Evolutionary conservation across 495 filamentous ascomycete genomes (phyloP).

Genomic region (Antarctomyces pellizariae): DNA sequence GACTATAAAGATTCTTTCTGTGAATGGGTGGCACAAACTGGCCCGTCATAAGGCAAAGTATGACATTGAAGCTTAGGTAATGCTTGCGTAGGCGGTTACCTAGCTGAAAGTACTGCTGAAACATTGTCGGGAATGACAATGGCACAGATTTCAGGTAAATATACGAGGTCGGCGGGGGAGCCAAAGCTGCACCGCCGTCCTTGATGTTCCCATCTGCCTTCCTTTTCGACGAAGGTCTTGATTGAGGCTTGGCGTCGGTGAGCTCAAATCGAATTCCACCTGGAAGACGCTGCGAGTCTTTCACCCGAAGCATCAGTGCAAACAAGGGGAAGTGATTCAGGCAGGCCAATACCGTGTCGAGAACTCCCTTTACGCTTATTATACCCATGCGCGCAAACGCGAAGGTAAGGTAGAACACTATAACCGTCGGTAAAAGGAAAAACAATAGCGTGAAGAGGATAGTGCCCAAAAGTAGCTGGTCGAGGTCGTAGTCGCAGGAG

Average conservation of each 20-base stretch:
- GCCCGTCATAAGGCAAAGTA: constrained; percentile 70
- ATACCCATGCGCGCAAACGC: constrained; percentile 85
- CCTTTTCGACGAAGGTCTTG: constrained; percentile 12
- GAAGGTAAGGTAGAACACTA: constrained; percentile 94
- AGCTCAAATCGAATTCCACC: constrained; percentile 83
- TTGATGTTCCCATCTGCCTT: too few species aligned
- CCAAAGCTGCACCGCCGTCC: constrained; percentile 1
- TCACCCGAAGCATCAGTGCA: constrained; percentile 85
- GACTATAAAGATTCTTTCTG: constrained; percentile 77
- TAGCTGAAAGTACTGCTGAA: constrained; percentile 91
- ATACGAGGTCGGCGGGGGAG: constrained; percentile 36
- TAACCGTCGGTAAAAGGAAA: constrained; percentile 82
- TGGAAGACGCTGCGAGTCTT: constrained; percentile 75
- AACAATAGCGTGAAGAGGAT: constrained; percentile 92
- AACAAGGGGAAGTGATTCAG: constrained; percentile 97
- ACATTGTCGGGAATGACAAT: constrained; percentile 75
- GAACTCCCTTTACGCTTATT: constrained; percentile 66
- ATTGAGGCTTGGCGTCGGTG: constrained; percentile 34
- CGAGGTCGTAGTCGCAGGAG: constrained; percentile 95
- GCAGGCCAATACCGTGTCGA: constrained; percentile 81
- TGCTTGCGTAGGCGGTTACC: constrained; percentile 81
- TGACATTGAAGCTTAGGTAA: constrained; percentile 71
- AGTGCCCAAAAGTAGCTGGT: constrained; percentile 88
- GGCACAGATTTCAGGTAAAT: constrained; percentile 75
- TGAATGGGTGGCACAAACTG: constrained; percentile 82